Evolutionary conservation across 768 basidiomycete genomes (phyloP), one percentile per base, ranked within the genome.

Genomic region (Russula abietina): DNA sequence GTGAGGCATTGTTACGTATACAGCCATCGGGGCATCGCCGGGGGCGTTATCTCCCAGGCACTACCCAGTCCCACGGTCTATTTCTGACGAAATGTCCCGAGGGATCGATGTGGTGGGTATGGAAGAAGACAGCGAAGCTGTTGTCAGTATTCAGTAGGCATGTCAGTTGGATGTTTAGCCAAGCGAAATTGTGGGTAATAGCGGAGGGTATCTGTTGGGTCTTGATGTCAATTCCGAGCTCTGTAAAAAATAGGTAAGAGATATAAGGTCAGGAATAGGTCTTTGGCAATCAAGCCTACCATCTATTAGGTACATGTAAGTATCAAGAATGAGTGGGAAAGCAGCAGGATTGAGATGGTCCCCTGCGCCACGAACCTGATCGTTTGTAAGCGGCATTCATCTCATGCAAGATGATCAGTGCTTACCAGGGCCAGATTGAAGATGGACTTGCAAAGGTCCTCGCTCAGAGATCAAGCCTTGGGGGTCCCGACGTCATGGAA

Each of bases 11-110:
- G n/a, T n/a, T n/a, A n/a, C n/a, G n/a, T n/a, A n/a, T n/a, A n/a
- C n/a, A n/a, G n/a, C n/a, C n/a, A n/a, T n/a, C n/a, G n/a, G n/a
- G n/a, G n/a, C n/a, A n/a, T n/a, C n/a, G n/a, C 76, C 66, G 12
- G 75, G 69, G 9, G 77, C 62, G 3, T 79, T 76, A 56, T 88
- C 86, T 10, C 89, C 89, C 3, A 91, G 69, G 70, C 87, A 83
- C 72, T 9, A 86, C 83, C 89, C 90, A 92, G 71, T 93, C 90
- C 90, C 90, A 93, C 4, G 91, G 88, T 36, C 84, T 81, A 72
- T 91, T 89, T 60, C 82, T 76, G 19, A 91, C 86, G 2, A 81
- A 78, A 4, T 74, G 70, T 22, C 81, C 79, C n/a, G n/a, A n/a
- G 62, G 77, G 75, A 3, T 83, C 69, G 5, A 83, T 62, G 72